These are phyloP conservation scores for Ammopiptanthus mongolicus DNA, from an alignment of 306 rosid species.

Conservation along the genomic window DNA sequence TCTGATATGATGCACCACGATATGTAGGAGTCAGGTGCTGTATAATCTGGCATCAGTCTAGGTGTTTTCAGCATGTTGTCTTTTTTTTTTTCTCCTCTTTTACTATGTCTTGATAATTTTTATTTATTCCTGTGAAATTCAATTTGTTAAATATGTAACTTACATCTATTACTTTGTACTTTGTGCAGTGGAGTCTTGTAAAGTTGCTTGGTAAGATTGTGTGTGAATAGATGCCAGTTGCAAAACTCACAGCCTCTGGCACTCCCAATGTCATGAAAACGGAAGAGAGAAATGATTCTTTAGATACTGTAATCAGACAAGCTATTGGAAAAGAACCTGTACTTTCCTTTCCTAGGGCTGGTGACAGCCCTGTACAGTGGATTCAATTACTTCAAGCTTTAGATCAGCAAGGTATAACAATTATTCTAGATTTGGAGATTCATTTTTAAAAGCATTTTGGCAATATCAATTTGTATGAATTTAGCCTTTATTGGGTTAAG, in stretches of 20 bases:
- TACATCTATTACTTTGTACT: constrained; percentile 6
- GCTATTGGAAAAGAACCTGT: constrained; percentile 73
- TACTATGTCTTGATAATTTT: neutral
- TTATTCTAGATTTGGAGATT: neutral
- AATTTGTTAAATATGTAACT: neutral
- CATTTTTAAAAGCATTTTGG: neutral
- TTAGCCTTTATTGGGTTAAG: neutral
- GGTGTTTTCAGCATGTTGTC: neutral
- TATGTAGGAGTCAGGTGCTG: neutral
- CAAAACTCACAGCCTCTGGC: constrained; percentile 52
- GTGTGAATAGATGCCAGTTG: constrained; percentile 68
- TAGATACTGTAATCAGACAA: constrained; percentile 67
- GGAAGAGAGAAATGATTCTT: constrained; percentile 69
- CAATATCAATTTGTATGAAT: constrained; percentile 4
- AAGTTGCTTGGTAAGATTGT: constrained; percentile 22
- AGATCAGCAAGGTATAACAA: constrained; percentile 77
- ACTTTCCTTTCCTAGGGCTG: constrained; percentile 63
- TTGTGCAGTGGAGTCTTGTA: constrained; percentile 30
- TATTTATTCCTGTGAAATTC: neutral
- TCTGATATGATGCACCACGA: neutral
- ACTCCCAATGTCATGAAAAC: constrained; percentile 59
- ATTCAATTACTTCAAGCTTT: constrained; percentile 81
- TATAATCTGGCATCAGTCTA: neutral
- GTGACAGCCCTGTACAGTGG: constrained; percentile 78
- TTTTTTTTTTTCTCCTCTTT: neutral